These are phyloP conservation scores for Hypoxylon sp. DNA, from an alignment of 2,329 filamentous ascomycete genomes.

Conservation along the genomic window DNA sequence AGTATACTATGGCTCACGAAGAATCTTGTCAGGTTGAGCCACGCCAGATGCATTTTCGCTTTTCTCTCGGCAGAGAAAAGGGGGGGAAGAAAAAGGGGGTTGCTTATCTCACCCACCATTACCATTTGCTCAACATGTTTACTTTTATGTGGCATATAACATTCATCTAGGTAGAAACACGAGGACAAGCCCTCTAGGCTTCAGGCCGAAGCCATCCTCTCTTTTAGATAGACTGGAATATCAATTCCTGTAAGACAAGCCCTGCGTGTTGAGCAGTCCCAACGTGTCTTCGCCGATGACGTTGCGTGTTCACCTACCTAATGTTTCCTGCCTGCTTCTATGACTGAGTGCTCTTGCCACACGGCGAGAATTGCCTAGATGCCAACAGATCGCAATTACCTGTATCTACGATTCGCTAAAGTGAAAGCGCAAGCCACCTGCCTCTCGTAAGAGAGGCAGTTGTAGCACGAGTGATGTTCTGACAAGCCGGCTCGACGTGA, in stretches of 20 bases:
- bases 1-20: no score
- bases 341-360: slow-evolving; percentile 2
- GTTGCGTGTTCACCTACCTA: not conserved
- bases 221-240: no score
- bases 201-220: not conserved
- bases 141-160: no score
- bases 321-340: no score
- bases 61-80: not conserved
- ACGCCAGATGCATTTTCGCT: no score
- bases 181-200: not conserved
- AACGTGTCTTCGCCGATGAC: not conserved
- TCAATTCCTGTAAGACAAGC: not conserved
- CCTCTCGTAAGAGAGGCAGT: not conserved
- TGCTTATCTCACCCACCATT: not conserved
- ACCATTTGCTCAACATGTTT: not conserved
- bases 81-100: not conserved
- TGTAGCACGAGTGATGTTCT: no score
- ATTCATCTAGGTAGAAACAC: not conserved
- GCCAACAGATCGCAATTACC: not conserved
- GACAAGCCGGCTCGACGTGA: not conserved
- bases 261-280: no score
- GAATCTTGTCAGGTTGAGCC: not conserved
- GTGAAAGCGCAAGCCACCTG: not conserved
- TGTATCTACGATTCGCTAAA: not conserved
- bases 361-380: not conserved